Evolutionary conservation across 352 stramenopile species (phyloP).

Genomic region (Phytophthora litchii): DNA sequence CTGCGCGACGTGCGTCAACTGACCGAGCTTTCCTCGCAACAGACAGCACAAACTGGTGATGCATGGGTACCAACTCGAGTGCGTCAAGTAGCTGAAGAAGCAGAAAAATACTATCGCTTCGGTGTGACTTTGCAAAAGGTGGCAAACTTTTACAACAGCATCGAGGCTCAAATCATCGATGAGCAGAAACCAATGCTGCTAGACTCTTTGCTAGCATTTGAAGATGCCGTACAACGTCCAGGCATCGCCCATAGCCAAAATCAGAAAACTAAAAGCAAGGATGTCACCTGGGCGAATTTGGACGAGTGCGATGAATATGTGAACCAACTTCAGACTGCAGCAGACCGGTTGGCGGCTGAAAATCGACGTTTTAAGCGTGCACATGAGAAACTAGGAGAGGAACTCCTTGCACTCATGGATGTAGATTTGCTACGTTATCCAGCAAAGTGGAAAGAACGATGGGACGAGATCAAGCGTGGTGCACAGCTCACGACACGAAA

Average conservation of each 20-base stretch:
- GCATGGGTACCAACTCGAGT: constrained; percentile 77
- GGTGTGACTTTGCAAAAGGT: constrained; percentile 96
- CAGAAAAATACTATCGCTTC: constrained; percentile 94
- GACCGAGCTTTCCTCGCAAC: constrained; percentile 81
- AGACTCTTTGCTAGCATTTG: constrained; percentile 92
- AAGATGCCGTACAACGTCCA: constrained; percentile 78
- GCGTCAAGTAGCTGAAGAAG: constrained; percentile 79
- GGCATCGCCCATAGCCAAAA: constrained; percentile 52
- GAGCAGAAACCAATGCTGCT: constrained; percentile 95
- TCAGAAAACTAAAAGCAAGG: constrained; percentile 54
- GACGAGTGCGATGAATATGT: constrained; percentile 94
- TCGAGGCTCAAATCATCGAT: constrained; percentile 94
- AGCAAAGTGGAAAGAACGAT: constrained; percentile 88
- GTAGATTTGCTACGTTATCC: constrained; percentile 89
- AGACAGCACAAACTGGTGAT: constrained; percentile 36
- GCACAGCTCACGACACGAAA: constrained; percentile 75
- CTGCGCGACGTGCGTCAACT: constrained; percentile 93
- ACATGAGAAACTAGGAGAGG: constrained; percentile 83
- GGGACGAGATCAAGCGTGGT: constrained; percentile 81
- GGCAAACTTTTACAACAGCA: constrained; percentile 97
- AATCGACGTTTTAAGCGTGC: constrained; percentile 91
- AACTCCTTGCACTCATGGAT: constrained; percentile 87
- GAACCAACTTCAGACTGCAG: constrained; percentile 88
- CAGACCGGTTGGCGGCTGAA: constrained; percentile 88
- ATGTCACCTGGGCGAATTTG: constrained; percentile 91